Evolutionary conservation across 2,329 filamentous ascomycete genomes (phyloP).

Genomic region (Balansia obtecta): DNA sequence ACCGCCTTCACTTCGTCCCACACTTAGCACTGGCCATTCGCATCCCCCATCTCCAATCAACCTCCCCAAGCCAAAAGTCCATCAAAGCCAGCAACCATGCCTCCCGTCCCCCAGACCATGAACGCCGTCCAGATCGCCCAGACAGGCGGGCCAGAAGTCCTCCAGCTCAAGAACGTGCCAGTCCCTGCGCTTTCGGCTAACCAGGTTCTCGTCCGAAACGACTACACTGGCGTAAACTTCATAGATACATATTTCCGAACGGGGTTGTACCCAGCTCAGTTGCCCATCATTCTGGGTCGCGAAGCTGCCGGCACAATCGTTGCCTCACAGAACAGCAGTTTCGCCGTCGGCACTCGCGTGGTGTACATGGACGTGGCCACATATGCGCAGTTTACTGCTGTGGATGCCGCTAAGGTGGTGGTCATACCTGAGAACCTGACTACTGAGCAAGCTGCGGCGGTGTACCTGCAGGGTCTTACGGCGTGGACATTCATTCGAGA

Average conservation of each 20-base stretch:
- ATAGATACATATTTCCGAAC: slow-evolving; percentile 88
- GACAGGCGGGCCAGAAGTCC: slow-evolving; percentile 54
- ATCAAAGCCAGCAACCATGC: slow-evolving; percentile 36
- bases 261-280: slow-evolving; percentile 62
- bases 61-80: not conserved
- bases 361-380: slow-evolving; percentile 47
- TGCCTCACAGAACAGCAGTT: slow-evolving; percentile 41
- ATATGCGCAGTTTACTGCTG: slow-evolving; percentile 45
- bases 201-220: slow-evolving; percentile 70
- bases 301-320: slow-evolving; percentile 66
- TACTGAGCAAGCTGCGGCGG: slow-evolving; percentile 52
- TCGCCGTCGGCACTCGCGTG: slow-evolving; percentile 57
- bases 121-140: slow-evolving; percentile 55
- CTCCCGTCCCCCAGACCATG: slow-evolving; percentile 59
- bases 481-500: slow-evolving; percentile 70
- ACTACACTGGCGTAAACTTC: slow-evolving; percentile 71
- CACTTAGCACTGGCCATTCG: too few relatives aligned
- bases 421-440: slow-evolving; percentile 51
- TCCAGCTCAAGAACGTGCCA: slow-evolving; percentile 56
- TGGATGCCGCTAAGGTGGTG: slow-evolving; percentile 41
- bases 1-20: not conserved
- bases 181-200: slow-evolving; percentile 57
- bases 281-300: slow-evolving; percentile 67
- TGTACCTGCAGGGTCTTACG: slow-evolving; percentile 71
- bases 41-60: not conserved